Evolutionary conservation across 805 yeast genomes (phyloP).

Genomic region (Wickerhamomyces subpelliculosus): DNA sequence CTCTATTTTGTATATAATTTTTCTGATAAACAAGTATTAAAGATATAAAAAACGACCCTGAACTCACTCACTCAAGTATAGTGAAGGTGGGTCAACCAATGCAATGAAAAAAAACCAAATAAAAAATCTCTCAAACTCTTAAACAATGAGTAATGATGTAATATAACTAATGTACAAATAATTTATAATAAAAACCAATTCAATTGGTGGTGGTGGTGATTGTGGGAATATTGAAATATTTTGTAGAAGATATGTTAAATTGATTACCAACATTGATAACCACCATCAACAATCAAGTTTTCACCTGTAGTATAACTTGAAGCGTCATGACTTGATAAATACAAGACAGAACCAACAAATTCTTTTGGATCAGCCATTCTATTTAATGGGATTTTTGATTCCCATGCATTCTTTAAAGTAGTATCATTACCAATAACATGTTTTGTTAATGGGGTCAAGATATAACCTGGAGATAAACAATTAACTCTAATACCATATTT

Average conservation of each 20-base stretch:
- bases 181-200: background rate
- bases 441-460: conserved; percentile 70
- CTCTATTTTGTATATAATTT: no score
- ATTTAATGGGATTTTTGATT: conserved; percentile 62
- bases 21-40: background rate
- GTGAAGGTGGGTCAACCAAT: no score
- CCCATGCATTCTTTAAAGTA: conserved; percentile 66
- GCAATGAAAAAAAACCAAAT: no score
- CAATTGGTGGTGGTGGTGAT: no score
- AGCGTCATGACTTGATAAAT: conserved; percentile 65
- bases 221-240: no score
- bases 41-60: no score
- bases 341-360: conserved; percentile 69
- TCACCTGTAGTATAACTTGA: conserved; percentile 80
- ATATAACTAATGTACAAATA: background rate
- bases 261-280: conserved; percentile 70
- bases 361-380: conserved; percentile 85
- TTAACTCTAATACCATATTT: conserved; percentile 68
- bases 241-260: no score
- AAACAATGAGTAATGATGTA: no score
- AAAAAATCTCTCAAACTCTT: no score
- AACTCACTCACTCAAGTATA: no score
- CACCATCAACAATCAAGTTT: conserved; percentile 80
- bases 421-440: conserved; percentile 55
- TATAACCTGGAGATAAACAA: conserved; percentile 76